Conservation (phyloP, 495 filamentous ascomycete species). For the Penicillium herquei region DNA sequence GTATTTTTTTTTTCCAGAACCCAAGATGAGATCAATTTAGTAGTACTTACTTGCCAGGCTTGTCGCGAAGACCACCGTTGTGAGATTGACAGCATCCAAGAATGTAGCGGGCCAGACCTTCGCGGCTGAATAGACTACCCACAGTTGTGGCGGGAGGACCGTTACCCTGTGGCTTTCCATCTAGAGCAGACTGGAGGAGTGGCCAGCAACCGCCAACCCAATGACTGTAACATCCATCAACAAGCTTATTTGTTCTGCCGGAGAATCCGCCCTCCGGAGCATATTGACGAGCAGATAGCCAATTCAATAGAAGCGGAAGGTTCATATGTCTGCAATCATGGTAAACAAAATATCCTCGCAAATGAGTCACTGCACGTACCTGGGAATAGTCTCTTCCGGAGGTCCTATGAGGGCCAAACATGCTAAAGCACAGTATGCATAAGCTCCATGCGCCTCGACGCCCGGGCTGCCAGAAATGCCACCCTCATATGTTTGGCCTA, state of each 20-base stretch:
- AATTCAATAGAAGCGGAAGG: constrained; percentile 71
- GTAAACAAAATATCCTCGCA: constrained; percentile 21
- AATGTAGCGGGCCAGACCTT: constrained; percentile 84
- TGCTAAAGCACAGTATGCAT: constrained; percentile 91
- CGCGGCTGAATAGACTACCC: constrained; percentile 70
- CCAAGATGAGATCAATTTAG: neutral
- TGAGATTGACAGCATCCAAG: constrained; percentile 79
- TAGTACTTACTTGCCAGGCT: constrained; percentile 77
- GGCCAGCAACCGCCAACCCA: constrained; percentile 97
- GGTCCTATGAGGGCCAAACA: constrained; percentile 79
- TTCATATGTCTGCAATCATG: constrained; percentile 64
- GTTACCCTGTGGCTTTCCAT: constrained; percentile 39
- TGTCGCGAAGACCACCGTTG: constrained; percentile 85
- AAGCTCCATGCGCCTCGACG: constrained; percentile 90
- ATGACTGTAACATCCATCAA: constrained; percentile 96
- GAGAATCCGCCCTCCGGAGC: constrained; percentile 88
- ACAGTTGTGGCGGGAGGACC: constrained; percentile 22
- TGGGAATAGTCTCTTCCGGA: constrained; percentile 66
- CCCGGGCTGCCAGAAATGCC: constrained; percentile 81
- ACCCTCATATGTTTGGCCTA: constrained; percentile 92
- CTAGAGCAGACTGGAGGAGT: constrained; percentile 76
- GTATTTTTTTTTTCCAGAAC: neutral
- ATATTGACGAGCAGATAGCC: constrained; percentile 87
- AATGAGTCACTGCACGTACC: too few species aligned
- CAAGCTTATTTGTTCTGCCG: constrained; percentile 95